Percentiles rank a stretch among this genome's conserved stretches.
Conservation (phyloP, 805 yeast species). For the Schizosaccharomyces octosporus region DNA sequence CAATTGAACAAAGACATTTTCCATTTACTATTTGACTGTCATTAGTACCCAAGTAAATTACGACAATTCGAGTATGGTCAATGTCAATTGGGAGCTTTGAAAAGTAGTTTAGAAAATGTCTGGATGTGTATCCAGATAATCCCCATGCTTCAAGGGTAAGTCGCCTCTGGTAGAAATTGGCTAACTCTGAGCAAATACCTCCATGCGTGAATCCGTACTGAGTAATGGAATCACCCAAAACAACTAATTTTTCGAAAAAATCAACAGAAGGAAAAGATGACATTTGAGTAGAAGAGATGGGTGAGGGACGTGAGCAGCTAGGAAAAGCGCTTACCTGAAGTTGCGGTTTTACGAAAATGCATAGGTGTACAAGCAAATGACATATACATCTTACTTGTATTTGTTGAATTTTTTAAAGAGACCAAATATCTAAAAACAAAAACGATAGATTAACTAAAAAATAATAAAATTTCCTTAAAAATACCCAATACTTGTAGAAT, state of each 20-base stretch:
- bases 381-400: no score
- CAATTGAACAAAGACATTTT: not conserved
- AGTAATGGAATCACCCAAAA: not conserved
- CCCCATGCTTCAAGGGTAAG: not conserved
- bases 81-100: not conserved
- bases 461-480: no score
- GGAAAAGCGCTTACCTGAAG: no score
- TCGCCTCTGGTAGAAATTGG: not conserved
- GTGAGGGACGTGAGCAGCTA: no score
- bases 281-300: no score
- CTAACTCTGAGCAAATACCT: not conserved
- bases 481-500: no score
- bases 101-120: not conserved
- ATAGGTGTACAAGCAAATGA: no score
- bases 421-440: no score
- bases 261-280: not conserved
- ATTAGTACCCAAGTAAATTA: not conserved
- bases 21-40: not conserved
- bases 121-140: not conserved
- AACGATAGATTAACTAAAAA: no score
- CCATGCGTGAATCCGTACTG: not conserved
- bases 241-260: not conserved
- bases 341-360: no score
- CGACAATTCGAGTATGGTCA: not conserved
- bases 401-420: no score